phyloP scores from a whole-genome alignment of 495 filamentous ascomycete genomes.

The Friedmanniomyces simplex region DNA sequence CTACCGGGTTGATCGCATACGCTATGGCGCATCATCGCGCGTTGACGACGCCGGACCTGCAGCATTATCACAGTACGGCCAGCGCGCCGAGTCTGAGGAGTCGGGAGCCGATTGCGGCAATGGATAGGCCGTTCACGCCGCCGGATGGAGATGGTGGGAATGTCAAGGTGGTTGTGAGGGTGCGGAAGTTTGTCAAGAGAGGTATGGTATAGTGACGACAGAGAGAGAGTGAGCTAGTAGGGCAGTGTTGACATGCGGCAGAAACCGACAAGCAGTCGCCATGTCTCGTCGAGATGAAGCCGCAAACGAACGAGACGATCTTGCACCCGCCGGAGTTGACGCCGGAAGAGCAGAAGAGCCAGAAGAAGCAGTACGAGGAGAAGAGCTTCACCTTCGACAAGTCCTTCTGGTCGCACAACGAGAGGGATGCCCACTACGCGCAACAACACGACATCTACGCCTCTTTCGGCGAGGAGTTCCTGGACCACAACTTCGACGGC shows the following conservation, averaged over 20 bases:
- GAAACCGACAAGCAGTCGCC: conserved; percentile 69
- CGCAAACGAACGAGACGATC: conserved; percentile 66
- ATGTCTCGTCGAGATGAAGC: conserved; percentile 87
- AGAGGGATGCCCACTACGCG: conserved; percentile 63
- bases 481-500: conserved; percentile 98
- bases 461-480: conserved; percentile 85
- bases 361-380: conserved; percentile 70
- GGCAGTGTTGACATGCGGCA: conserved; percentile 30
- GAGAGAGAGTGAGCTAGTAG: not conserved
- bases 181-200: conserved; percentile 78
- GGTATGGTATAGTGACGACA: conserved; percentile 43
- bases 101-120: conserved; percentile 21
- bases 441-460: conserved; percentile 92
- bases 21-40: conserved; percentile 17
- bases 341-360: conserved; percentile 55
- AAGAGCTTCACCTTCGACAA: conserved; percentile 94
- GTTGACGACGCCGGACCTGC: conserved; percentile 3
- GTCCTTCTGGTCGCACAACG: conserved; percentile 90
- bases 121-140: conserved; percentile 22
- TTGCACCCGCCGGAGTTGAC: conserved; percentile 59
- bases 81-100: conserved; percentile 30
- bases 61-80: conserved; percentile 26
- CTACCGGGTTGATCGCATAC: not conserved
- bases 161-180: conserved; percentile 88
- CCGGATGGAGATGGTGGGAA: conserved; percentile 58